These are phyloP conservation scores for Glonium stellatum DNA, from an alignment of 495 filamentous ascomycete species.

Conservation along the genomic window DNA sequence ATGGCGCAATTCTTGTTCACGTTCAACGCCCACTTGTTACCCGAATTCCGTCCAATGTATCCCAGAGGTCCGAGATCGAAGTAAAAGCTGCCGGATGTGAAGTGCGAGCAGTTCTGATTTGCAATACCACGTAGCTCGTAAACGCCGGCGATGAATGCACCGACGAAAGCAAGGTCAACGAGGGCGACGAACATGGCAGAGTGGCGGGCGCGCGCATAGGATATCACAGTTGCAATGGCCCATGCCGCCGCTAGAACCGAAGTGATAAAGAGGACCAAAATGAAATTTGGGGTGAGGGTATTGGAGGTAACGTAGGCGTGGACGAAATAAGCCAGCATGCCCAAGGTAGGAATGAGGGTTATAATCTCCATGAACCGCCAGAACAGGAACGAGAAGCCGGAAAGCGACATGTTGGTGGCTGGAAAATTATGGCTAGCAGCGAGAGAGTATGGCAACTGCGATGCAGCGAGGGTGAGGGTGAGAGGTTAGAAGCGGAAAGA, in stretches of 20 bases:
- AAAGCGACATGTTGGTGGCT: slow-evolving; percentile 29
- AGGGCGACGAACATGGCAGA: slow-evolving; percentile 71
- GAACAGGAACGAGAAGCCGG: slow-evolving; percentile 72
- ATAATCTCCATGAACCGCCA: slow-evolving; percentile 76
- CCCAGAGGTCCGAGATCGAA: slow-evolving; percentile 58
- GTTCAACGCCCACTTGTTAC: slow-evolving; percentile 42
- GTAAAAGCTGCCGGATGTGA: slow-evolving; percentile 44
- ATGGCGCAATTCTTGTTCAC: slow-evolving; percentile 75
- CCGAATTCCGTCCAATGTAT: slow-evolving; percentile 29
- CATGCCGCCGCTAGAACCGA: slow-evolving; percentile 72
- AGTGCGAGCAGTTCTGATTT: slow-evolving; percentile 55
- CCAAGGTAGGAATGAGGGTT: slow-evolving; percentile 80
- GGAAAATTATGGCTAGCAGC: background rate
- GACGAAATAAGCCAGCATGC: slow-evolving; percentile 85
- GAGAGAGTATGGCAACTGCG: background rate
- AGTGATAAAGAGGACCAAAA: slow-evolving; percentile 88
- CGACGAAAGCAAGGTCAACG: slow-evolving; percentile 74
- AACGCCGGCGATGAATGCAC: slow-evolving; percentile 73
- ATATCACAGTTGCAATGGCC: slow-evolving; percentile 73
- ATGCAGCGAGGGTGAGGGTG: background rate
- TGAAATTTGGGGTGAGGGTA: slow-evolving; percentile 66
- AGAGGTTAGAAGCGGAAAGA: background rate
- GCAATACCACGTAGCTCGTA: slow-evolving; percentile 68
- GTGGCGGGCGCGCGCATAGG: slow-evolving; percentile 62
- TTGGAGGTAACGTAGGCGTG: slow-evolving; percentile 63